These are phyloP conservation scores for Polyporus tsugae DNA, from an alignment of 1,284 basidiomycete species.

Conservation along the genomic window DNA sequence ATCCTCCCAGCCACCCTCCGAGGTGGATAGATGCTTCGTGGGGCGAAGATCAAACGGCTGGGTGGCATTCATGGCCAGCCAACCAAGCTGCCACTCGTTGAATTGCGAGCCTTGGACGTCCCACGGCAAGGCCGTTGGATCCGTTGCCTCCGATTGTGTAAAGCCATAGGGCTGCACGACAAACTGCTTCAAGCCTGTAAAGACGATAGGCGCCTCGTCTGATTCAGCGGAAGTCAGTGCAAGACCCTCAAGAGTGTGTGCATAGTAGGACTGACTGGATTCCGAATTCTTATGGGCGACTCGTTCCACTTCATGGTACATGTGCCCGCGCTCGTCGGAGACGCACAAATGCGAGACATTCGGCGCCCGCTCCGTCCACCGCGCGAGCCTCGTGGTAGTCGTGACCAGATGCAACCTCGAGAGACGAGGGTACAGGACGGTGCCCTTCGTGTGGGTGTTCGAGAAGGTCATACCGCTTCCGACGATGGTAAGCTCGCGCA, in stretches of 20 bases:
- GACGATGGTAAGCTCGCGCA: slow-evolving; percentile 18
- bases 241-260: not conserved
- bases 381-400: not conserved
- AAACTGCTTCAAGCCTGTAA: slow-evolving; percentile 6
- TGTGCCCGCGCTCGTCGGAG: slow-evolving; percentile 10
- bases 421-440: slow-evolving; percentile 5
- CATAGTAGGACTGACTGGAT: not conserved
- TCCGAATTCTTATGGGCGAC: not conserved
- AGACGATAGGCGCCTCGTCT: slow-evolving; percentile 5
- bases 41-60: slow-evolving; percentile 11
- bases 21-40: not conserved
- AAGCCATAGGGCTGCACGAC: slow-evolving; percentile 12
- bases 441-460: not conserved
- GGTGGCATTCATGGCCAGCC: not conserved
- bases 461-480: slow-evolving; percentile 11
- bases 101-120: not conserved
- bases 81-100: slow-evolving; percentile 6
- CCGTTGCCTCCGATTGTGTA: not conserved
- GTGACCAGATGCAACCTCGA: slow-evolving; percentile 4
- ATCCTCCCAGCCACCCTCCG: not conserved
- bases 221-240: too few relatives aligned
- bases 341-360: slow-evolving; percentile 8
- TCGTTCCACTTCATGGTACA: slow-evolving; percentile 1
- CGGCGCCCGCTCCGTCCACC: slow-evolving; percentile 11
- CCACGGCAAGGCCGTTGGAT: not conserved